Base-by-base conservation (phyloP, 1,284 basidiomycete genomes). In the Cutaneotrichosporon arboriforme region DNA sequence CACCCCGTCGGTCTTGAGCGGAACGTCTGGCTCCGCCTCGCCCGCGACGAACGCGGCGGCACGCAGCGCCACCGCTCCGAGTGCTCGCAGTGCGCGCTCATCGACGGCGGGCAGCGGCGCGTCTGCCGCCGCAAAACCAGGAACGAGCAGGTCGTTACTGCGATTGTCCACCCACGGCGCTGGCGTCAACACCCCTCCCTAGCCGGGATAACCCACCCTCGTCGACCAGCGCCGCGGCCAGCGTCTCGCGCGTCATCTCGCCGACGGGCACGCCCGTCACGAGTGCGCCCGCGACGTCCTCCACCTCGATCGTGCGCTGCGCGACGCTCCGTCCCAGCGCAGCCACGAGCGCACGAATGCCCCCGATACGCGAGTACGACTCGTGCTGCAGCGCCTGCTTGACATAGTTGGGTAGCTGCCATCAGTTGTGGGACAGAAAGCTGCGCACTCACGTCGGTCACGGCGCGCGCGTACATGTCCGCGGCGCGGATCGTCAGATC, bases 321-420 rank as follows among this genome's bases (percentile, higher is more conserved):
- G 63, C 59, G 5, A 67, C 38, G 4, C 64, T 68, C 5, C 34
- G 47, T 26, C 52, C 44, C 21, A 71, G 51, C 3, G 55, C 53
- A 10, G 26, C 20, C 20, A 49, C 39, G 12, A 73, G 54, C 10
- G 60, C 54, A 20, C 60, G 56, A 15, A 71, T 63, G 10, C 59
- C 57, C n/a, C 56, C 58, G 33, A 59, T 51, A 39, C 60, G 60
- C 20, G 49, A 55, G 59, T 69, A 73, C 14, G 62, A 59, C 51
- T 70, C 70, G 42, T 68, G 54, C 41, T 64, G 55, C 8, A 73
- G 52, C 21, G 66, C 63, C 42, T 67, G 65, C 52, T 67, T 68
- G 51, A 70, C 44, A 23, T 66, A 64, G 46, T 72, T 67, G 2
- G 69, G 65, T 36, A 69, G 50, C 64, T 68, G 46, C n/a, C n/a